phyloP scores from a whole-genome alignment of 2,329 filamentous ascomycete species.

The Colletotrichum simmondsii region DNA sequence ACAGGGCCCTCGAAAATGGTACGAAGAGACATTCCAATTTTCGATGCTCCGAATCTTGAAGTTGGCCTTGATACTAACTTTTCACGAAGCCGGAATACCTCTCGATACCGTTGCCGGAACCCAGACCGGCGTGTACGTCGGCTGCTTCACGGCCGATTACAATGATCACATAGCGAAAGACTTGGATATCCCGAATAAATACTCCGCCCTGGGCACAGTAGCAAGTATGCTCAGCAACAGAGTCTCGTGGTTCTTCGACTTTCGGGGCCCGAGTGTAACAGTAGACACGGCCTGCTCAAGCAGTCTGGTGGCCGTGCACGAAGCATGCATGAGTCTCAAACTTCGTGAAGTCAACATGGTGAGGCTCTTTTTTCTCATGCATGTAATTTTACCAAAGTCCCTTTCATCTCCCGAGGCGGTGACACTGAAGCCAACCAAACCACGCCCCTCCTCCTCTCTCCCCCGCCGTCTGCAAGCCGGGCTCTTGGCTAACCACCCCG shows the following conservation, averaged over 20 bases:
- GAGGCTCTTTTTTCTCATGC: neutral
- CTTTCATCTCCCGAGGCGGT: neutral
- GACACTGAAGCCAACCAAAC: neutral
- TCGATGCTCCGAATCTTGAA: too few species aligned
- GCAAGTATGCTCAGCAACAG: slow-evolving; percentile 47
- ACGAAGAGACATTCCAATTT: neutral
- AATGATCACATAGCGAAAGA: slow-evolving; percentile 31
- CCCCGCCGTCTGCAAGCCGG: neutral
- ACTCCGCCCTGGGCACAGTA: slow-evolving; percentile 42
- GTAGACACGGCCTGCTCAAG: slow-evolving; percentile 54
- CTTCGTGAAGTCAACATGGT: slow-evolving; percentile 35
- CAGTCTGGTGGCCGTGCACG: slow-evolving; percentile 47
- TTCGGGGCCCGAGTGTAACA: slow-evolving; percentile 45
- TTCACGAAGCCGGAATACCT: slow-evolving; percentile 34
- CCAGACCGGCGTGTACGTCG: slow-evolving; percentile 39
- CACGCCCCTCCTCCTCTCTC: too few species aligned
- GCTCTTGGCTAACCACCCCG: slow-evolving; percentile 46
- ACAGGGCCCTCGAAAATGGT: slow-evolving; percentile 44
- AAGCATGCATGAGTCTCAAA: slow-evolving; percentile 38
- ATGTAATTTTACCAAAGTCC: neutral
- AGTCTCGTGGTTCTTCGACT: slow-evolving; percentile 49
- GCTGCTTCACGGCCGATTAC: slow-evolving; percentile 42
- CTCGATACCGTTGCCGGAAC: slow-evolving; percentile 36
- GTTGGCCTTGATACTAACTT: neutral
- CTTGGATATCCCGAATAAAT: slow-evolving; percentile 29